A percentile compares a stretch with the other conserved stretches of the same genome.
phyloP scores from a whole-genome alignment of 371 early-diverging fungal species.

The Haplosporangium sp. region DNA sequence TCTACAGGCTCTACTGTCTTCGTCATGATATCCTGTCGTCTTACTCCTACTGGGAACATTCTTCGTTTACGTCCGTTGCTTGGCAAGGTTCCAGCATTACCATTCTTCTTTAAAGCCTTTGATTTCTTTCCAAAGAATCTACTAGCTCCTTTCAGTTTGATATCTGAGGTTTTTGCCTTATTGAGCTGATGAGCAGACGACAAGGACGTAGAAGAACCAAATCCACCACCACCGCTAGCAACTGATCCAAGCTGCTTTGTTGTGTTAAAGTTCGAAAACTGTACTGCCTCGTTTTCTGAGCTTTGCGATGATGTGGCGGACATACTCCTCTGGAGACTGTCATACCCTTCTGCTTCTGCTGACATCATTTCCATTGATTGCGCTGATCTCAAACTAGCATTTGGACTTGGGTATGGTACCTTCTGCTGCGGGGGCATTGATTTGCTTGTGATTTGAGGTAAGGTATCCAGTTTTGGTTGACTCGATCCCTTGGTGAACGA shows the following conservation, averaged over 20 bases:
- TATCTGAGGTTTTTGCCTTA: conserved; percentile 6
- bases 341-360: conserved; percentile 9
- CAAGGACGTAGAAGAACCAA: conserved; percentile 33
- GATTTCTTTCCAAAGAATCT: conserved; percentile 41
- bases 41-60: conserved; percentile 35
- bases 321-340: conserved; percentile 39
- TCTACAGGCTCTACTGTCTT: conserved; percentile 47
- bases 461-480: conserved; percentile 12
- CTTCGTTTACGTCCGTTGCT: conserved; percentile 23
- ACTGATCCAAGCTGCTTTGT: conserved; percentile 22
- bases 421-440: not conserved
- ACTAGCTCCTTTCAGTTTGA: conserved; percentile 14
- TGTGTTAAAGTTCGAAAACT: conserved; percentile 10
- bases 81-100: conserved; percentile 1
- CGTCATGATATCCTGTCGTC: conserved; percentile 52
- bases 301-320: conserved; percentile 26
- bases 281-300: conserved; percentile 16
- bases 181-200: conserved; percentile 12
- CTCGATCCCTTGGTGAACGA: conserved; percentile 24
- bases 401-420: conserved; percentile 14
- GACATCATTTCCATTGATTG: conserved; percentile 11
- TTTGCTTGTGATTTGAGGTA: conserved; percentile 21
- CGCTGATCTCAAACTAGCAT: conserved; percentile 8
- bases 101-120: conserved; percentile 20
- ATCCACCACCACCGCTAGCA: conserved; percentile 51